phyloP scores from a whole-genome alignment of 495 filamentous ascomycete species.

The Aspergillus panamensis region DNA sequence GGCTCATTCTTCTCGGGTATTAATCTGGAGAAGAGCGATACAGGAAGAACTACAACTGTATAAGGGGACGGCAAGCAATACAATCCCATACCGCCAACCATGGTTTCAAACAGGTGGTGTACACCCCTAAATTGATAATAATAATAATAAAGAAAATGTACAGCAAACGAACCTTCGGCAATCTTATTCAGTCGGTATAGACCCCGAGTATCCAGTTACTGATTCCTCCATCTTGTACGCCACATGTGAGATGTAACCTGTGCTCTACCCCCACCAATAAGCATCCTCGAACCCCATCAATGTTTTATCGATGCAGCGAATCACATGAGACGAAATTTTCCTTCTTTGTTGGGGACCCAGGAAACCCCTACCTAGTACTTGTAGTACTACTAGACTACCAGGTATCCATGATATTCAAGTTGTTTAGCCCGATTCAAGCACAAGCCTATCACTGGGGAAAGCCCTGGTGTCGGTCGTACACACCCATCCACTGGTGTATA shows the following conservation, averaged over 20 bases:
- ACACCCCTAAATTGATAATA: no score
- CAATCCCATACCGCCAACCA: no score
- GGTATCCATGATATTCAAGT: no score
- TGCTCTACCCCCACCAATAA: neutral
- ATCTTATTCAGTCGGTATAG: no score
- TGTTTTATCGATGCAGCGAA: neutral
- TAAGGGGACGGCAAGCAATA: no score
- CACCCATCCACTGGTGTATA: neutral
- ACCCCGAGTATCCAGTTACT: neutral
- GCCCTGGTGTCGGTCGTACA: neutral
- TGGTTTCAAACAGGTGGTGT: no score
- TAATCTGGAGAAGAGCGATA: neutral
- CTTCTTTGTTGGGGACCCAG: neutral
- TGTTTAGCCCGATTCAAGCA: neutral
- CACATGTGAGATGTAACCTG: constrained; percentile 6
- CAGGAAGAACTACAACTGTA: neutral
- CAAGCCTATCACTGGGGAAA: neutral
- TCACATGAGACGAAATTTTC: neutral
- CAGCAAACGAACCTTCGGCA: neutral
- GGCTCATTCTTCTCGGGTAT: neutral
- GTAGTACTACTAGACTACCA: no score
- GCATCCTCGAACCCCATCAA: neutral
- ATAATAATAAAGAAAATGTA: neutral
- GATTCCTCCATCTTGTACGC: neutral
- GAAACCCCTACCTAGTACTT: no score